Evolutionary conservation across 441 rosid genomes (phyloP), one percentile per base, ranked within the genome.

Genomic region (Pelargonium myrrhifolium): DNA sequence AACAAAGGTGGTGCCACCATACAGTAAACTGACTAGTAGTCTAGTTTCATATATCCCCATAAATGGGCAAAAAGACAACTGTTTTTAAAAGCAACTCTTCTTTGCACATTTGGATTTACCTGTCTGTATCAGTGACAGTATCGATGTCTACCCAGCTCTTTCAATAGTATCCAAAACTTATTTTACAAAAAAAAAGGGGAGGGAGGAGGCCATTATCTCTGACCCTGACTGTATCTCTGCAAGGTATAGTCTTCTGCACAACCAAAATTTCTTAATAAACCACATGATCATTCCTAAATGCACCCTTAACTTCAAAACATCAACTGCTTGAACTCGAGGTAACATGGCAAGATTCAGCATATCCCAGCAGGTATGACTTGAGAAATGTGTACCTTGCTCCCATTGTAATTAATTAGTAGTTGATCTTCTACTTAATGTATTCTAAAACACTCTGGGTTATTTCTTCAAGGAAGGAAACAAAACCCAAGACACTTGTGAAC

Each of bases 391-490:
- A 3, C 17, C 9, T 43, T 43, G 49, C 49, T 43, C 49, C 14
- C 11, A 51, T 18, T 53, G 11, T 53, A 53, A 15, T 21, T 37
- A 37, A 1, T 37, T 37, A 7, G 40, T 37, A 10, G 40, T 37
- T 37, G 8, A 10, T 37, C 9, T 37, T 37, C 40, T 79, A 94
- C 78, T 87, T 94, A 87, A 94, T 77, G 88, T 87, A 89, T 71
- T 88, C 96, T 77, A 87, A 39, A 67, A 88, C 97, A 17, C 91
- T 76, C 71, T 81, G 96, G 43, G 88, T 83, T 67, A 94, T 73
- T 59, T 88, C 94, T 68, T 92, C 96, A 1, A 94, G 97, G 89
- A 94, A 92, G 37, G 99, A 84, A 63, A 89, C 98, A 65, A 89
- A 94, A n/a, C 98, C 97, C 92, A 82, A 85, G 73, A 86, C 91